These are phyloP conservation scores for Alternaria sp. DNA, from an alignment of 2,329 filamentous ascomycete species.

Conservation along the genomic window DNA sequence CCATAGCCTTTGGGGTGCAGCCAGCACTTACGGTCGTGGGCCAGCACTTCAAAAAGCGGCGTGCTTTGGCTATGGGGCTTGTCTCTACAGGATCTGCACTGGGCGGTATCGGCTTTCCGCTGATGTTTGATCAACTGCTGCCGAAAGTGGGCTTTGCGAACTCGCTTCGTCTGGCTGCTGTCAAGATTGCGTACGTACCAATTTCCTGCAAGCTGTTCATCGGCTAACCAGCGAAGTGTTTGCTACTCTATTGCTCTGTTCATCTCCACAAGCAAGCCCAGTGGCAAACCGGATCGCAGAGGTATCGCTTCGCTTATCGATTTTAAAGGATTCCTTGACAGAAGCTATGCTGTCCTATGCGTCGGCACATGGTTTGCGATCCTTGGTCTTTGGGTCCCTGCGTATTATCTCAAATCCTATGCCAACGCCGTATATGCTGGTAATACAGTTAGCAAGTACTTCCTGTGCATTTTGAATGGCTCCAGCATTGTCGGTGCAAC, in stretches of 20 bases:
- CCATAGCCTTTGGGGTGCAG: conserved; percentile 54
- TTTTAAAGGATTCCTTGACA: conserved; percentile 45
- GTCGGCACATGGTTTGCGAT: conserved; percentile 40
- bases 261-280: conserved; percentile 42
- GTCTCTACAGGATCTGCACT: conserved; percentile 54
- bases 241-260: conserved; percentile 54
- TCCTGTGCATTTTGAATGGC: conserved; percentile 59
- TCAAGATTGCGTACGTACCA: conserved; percentile 52
- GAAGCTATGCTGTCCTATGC: conserved; percentile 43
- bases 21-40: conserved; percentile 53
- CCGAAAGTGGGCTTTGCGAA: conserved; percentile 67
- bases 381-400: conserved; percentile 44
- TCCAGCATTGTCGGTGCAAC: conserved; percentile 65
- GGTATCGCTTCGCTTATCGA: conserved; percentile 44
- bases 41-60: conserved; percentile 56
- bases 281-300: conserved; percentile 22
- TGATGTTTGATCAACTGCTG: conserved; percentile 64
- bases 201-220: too few species aligned
- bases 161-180: conserved; percentile 68
- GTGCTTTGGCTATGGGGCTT: conserved; percentile 56
- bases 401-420: conserved; percentile 62
- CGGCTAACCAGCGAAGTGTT: conserved; percentile 53
- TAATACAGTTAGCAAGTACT: conserved; percentile 55
- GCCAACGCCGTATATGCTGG: conserved; percentile 62
- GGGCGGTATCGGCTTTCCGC: conserved; percentile 64